phyloP scores from a whole-genome alignment of 2,329 filamentous ascomycete genomes.

The Blastomyces gilchristii region DNA sequence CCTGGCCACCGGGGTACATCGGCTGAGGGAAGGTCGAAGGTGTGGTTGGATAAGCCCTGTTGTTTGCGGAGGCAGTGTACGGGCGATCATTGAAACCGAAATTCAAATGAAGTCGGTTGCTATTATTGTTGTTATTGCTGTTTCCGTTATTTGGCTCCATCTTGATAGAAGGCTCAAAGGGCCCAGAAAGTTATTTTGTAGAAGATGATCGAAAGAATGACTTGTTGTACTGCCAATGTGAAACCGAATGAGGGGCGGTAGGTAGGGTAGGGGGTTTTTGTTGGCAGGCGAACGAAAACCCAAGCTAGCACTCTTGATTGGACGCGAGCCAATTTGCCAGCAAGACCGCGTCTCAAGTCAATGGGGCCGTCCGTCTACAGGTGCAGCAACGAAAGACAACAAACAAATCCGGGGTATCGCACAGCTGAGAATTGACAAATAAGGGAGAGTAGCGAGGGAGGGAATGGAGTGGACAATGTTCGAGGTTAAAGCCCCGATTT shows the following conservation, averaged over 20 bases:
- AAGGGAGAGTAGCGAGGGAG: not conserved
- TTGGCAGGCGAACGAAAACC: not conserved
- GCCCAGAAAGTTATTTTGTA: conserved; percentile 29
- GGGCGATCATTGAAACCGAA: conserved; percentile 52
- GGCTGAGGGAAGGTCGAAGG: conserved; percentile 95
- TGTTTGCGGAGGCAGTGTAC: conserved; percentile 51
- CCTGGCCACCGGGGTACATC: conserved; percentile 55
- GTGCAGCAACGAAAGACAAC: not conserved
- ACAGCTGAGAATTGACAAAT: not conserved
- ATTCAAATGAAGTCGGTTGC: conserved; percentile 40
- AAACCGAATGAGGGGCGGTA: conserved; percentile 3
- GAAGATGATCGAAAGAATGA: conserved; percentile 10
- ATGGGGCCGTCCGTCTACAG: not conserved
- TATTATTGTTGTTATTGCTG: conserved; percentile 51
- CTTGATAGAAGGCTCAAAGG: conserved; percentile 35
- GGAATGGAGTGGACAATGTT: not conserved
- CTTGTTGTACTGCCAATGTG: conserved; percentile 3
- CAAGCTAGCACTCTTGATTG: not conserved
- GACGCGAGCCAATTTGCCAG: not conserved
- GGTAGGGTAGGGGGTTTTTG: not conserved
- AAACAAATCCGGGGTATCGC: not conserved
- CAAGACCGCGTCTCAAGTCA: not conserved
- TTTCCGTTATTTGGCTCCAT: conserved; percentile 51
- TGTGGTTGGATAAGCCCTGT: conserved; percentile 71
- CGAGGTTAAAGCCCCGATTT: not conserved